Percentiles rank a stretch among this genome's conserved stretches.
phyloP scores from a whole-genome alignment of 768 basidiomycete species.

The Podaxis mareebaensis region DNA sequence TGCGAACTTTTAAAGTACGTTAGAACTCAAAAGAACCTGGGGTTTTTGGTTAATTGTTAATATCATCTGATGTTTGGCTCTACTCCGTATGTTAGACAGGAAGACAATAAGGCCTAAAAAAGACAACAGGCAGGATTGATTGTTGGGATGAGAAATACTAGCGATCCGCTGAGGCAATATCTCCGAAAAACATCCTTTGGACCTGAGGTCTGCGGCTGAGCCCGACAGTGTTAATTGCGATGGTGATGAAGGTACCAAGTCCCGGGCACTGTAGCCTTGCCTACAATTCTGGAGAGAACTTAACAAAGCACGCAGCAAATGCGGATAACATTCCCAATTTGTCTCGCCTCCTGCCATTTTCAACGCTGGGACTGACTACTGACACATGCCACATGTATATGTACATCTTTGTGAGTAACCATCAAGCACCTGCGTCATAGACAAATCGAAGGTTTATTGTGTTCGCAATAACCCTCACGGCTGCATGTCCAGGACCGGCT shows the following conservation, averaged over 20 bases:
- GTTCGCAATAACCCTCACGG: no score
- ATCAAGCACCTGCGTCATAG: no score
- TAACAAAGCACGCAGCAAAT: not conserved
- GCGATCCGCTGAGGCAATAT: not conserved
- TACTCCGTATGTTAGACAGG: not conserved
- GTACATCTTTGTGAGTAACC: no score
- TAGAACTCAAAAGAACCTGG: constrained; percentile 51
- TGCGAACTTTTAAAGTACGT: constrained; percentile 25
- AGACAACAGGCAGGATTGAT: not conserved
- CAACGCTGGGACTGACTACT: not conserved
- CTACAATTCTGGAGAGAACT: not conserved
- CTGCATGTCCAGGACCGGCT: no score
- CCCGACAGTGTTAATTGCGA: not conserved
- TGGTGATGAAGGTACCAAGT: not conserved
- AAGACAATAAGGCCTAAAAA: not conserved
- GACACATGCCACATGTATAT: no score
- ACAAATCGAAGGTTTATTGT: no score
- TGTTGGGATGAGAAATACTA: not conserved
- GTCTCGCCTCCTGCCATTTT: not conserved
- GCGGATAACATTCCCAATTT: not conserved
- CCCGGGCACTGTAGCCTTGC: not conserved
- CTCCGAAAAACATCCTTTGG: not conserved
- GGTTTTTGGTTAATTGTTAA: constrained; percentile 56
- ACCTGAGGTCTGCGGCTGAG: not conserved
- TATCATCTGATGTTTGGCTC: constrained; percentile 40